Percentiles rank a stretch among this genome's conserved stretches.
Conservation (phyloP, 1,284 basidiomycete species). For the Leccinum solheimii region DNA sequence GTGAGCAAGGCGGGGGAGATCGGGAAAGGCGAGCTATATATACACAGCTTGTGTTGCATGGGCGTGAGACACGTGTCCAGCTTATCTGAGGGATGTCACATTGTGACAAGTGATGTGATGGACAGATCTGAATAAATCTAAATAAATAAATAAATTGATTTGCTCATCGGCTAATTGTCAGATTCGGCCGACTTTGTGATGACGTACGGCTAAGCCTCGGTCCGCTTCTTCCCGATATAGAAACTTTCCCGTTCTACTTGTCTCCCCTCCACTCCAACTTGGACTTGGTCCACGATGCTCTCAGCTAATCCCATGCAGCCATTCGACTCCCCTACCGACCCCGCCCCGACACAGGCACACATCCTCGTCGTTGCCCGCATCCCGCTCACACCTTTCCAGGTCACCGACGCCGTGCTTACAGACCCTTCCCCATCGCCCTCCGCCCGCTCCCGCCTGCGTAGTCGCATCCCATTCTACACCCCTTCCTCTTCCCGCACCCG, state of each 20-base stretch:
- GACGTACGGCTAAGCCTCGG: slow-evolving; percentile 10
- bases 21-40: neutral
- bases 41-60: neutral
- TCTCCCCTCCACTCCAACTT: neutral
- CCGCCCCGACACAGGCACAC: neutral
- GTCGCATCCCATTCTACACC: slow-evolving; percentile 24
- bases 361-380: neutral
- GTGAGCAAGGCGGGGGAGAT: neutral
- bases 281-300: slow-evolving; percentile 38
- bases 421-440: neutral
- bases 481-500: slow-evolving; percentile 4
- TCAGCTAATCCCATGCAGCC: slow-evolving; percentile 44
- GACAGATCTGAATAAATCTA: neutral
- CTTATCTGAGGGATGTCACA: neutral
- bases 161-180: neutral
- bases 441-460: slow-evolving; percentile 16
- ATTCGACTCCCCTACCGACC: slow-evolving; percentile 8
- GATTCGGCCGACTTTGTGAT: slow-evolving; percentile 20
- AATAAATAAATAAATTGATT: neutral
- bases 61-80: neutral
- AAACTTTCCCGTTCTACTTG: neutral
- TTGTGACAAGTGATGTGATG: neutral
- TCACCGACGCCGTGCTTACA: neutral
- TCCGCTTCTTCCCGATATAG: slow-evolving; percentile 21
- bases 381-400: slow-evolving; percentile 8